Conservation (phyloP, 1,284 basidiomycete genomes). For the Austroboletus niveus region DNA sequence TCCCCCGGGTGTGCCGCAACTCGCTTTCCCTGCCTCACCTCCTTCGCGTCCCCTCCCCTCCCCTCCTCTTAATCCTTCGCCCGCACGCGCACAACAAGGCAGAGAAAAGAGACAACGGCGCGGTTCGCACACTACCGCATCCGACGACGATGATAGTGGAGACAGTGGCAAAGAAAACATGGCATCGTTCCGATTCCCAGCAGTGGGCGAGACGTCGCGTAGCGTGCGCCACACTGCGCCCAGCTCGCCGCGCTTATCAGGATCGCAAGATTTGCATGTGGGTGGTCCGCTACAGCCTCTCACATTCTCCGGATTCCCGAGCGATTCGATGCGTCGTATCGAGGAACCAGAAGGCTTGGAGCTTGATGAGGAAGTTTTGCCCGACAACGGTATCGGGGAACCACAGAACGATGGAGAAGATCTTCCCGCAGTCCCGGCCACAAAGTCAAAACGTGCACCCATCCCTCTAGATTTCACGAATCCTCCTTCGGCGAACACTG, state of each 20-base stretch:
- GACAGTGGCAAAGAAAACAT: conserved; percentile 49
- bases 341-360: conserved; percentile 15
- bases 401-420: conserved; percentile 29
- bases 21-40: conserved; percentile 39
- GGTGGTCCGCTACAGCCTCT: conserved; percentile 56
- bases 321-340: conserved; percentile 25
- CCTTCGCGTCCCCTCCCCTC: conserved; percentile 37
- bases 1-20: conserved; percentile 60
- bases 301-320: conserved; percentile 57
- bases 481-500: conserved; percentile 65
- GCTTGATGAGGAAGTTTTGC: conserved; percentile 15
- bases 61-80: conserved; percentile 25
- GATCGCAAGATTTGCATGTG: conserved; percentile 23
- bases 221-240: conserved; percentile 48
- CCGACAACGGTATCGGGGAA: conserved; percentile 13
- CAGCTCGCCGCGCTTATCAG: conserved; percentile 34
- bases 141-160: conserved; percentile 46
- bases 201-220: conserved; percentile 47
- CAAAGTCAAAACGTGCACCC: conserved; percentile 65
- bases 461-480: conserved; percentile 81
- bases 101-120: conserved; percentile 73
- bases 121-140: conserved; percentile 36
- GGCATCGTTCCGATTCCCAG: conserved; percentile 73
- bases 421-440: conserved; percentile 35
- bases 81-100: conserved; percentile 51